Evolutionary conservation across 805 yeast genomes (phyloP), one percentile per base, ranked within the genome.

Genomic region (Wickerhamomyces canadensis): DNA sequence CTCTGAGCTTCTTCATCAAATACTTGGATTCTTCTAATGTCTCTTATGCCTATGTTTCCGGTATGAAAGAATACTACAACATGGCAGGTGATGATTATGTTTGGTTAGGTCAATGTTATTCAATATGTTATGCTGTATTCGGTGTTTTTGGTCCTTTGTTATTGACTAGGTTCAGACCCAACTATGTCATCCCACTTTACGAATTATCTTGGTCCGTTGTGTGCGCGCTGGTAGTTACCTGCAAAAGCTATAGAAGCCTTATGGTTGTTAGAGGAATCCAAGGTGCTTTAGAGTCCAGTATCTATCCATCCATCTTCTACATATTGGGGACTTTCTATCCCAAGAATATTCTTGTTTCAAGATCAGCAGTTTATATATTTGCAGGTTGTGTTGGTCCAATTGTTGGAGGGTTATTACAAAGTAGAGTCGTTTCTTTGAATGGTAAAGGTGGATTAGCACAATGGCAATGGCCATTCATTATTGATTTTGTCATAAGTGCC

Each of bases 391-490:
- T 30, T 19, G 33, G 33, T 19, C 15, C 33, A 5, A 13, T 19
- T 4, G 24, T 30, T 19, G 33, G 33, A 4, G 33, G 33, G 4
- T 30, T 13, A 9, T 9, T 19, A 19, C 33, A 30, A 30, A n/a
- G 22, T 8, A 14, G 33, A 13, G 33, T 30, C 13, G 7, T n/a
- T 19, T 13, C 24, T 13, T 30, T 30, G 16, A 13, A 30, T 21
- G 25, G 25, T 10, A 30, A 19, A 30, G 33, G 17, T 5, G 33
- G 33, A 5, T 14, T 30, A 7, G 22, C 19, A 4, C 18, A 14
- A n/a, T 30, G 33, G 33, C 15, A 21, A 14, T 30, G 33, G 33
- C 15, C 18, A 12, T 30, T 30, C 19, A 21, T 30, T 11, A 30
- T 30, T 30, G 33, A 30, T 30, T 30, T 30, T 14, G 18, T 30